phyloP scores from a whole-genome alignment of 2,329 filamentous ascomycete species.

The Coleophoma crateriformis region DNA sequence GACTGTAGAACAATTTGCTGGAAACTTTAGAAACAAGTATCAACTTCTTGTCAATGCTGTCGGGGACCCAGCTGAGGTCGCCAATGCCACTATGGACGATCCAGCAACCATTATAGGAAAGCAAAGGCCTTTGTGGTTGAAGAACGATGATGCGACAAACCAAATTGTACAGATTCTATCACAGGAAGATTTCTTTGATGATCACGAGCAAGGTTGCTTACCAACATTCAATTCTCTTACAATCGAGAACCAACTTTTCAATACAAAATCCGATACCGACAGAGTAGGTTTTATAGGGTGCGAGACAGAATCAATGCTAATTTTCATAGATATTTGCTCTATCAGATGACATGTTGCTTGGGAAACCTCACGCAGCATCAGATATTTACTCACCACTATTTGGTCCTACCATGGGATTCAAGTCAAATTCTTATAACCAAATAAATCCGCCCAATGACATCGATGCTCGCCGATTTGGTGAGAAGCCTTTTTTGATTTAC shows the following conservation, averaged over 20 bases:
- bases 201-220: conserved; percentile 30
- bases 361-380: conserved; percentile 33
- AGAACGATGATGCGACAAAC: conserved; percentile 23
- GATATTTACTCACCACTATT: conserved; percentile 39
- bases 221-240: conserved; percentile 39
- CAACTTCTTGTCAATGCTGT: conserved; percentile 37
- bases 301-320: not conserved
- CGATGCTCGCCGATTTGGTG: conserved; percentile 28
- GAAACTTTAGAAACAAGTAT: conserved; percentile 34
- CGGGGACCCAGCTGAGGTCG: conserved; percentile 8
- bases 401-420: conserved; percentile 36
- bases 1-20: conserved; percentile 34
- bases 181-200: conserved; percentile 37
- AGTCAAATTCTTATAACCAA: conserved; percentile 35
- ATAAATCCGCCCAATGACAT: conserved; percentile 24
- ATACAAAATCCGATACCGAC: conserved; percentile 34
- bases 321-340: conserved; percentile 30
- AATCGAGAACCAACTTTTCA: conserved; percentile 37
- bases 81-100: conserved; percentile 14
- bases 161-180: conserved; percentile 30
- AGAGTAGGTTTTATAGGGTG: conserved; percentile 3
- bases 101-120: conserved; percentile 18
- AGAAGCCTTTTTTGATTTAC: conserved; percentile 38
- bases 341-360: conserved; percentile 39
- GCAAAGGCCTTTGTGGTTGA: conserved; percentile 33